Evolutionary conservation across 352 stramenopile genomes (phyloP), one percentile per base, ranked within the genome.

Genomic region (Pythium brachiatum): DNA sequence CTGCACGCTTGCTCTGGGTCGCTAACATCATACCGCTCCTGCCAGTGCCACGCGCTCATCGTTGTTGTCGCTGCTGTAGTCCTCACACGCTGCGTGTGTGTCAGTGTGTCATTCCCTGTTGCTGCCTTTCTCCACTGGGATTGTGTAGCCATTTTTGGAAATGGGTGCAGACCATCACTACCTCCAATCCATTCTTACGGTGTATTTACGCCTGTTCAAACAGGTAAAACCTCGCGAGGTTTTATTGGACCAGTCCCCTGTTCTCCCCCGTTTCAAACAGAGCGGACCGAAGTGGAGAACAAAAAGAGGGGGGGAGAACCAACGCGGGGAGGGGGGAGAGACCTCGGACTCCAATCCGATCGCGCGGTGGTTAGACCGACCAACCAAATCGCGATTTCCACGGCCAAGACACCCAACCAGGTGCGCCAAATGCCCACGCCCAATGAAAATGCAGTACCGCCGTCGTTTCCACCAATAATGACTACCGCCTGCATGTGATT

Each of bases 381-480:
- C 68, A 75, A 75, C 68, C 68, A 75, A 51, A 75, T 39, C 63
- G 64, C 63, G 68, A 69, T 73, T 73, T 66, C 58, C 53, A 34
- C n/a, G 7, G 29, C 26, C 48, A 44, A 55, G 57, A 71, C 62
- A 57, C 41, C 72, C 69, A 85, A 85, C 74, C 74, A 81, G 73
- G 66, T 73, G 66, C 66, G 66, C 58, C 29, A 36, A 60, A 47
- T 55, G 66, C 18, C 32, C 44, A 57, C 25, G 39, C 69, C 82
- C 83, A 90, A 92, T 90, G 77, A 83, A 70, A 86, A 58, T 44
- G 73, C 75, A 79, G 75, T 56, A 70, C 54, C 23, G 27, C 44
- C n/a, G 54, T 34, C 62, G 76, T 90, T 92, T 92, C 80, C 71
- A 86, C 83, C 83, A 90, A 92, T 92, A 75, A 70, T 60, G 70